phyloP scores from a whole-genome alignment of 106 monocot genomes.

The Dendrobium officinale region DNA sequence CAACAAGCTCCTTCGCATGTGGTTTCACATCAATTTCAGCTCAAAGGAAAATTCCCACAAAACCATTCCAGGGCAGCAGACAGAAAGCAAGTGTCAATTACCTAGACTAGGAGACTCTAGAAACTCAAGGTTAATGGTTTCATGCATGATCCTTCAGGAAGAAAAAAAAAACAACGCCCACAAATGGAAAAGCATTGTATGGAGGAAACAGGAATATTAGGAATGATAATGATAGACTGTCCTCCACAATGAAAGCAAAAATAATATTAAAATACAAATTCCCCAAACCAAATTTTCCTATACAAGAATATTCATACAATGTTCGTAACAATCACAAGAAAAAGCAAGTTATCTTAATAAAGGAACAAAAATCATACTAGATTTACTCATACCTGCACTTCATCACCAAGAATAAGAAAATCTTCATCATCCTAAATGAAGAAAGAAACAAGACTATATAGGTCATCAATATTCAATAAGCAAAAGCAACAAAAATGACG shows the following conservation, averaged over 20 bases:
- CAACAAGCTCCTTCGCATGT: too few relatives aligned
- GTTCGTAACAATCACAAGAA: background rate
- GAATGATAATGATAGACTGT: background rate
- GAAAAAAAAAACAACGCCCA: background rate
- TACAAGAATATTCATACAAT: background rate
- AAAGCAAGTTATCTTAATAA: background rate
- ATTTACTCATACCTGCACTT: slow-evolving; percentile 55
- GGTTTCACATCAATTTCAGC: background rate
- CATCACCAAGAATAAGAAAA: slow-evolving; percentile 41
- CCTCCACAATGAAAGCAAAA: background rate
- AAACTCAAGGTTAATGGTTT: background rate
- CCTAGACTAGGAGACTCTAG: background rate
- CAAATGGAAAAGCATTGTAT: background rate
- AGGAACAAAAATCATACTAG: background rate
- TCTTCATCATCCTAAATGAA: slow-evolving; percentile 59
- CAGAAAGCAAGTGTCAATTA: background rate
- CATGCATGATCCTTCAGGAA: background rate
- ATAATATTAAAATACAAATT: background rate
- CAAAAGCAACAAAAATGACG: background rate
- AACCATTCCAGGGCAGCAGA: background rate
- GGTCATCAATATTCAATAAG: background rate
- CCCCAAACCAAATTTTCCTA: background rate
- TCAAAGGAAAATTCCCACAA: background rate
- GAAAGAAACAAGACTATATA: slow-evolving; percentile 5
- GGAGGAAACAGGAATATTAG: background rate